Evolutionary conservation across 83 land plant species (phyloP).

Genomic region (Picea mariana): DNA sequence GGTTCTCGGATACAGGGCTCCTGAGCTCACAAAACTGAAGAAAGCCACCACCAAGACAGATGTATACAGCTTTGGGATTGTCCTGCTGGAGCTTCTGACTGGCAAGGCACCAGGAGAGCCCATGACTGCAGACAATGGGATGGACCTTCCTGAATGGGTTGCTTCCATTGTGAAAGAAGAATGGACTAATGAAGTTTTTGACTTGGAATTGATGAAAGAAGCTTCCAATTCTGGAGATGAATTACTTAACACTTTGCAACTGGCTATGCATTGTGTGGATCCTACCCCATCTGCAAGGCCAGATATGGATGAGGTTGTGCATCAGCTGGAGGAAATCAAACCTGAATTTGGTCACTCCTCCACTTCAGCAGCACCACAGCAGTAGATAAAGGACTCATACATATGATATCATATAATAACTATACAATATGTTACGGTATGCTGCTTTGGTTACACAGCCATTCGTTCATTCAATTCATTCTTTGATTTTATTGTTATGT

Average conservation of each 20-base stretch:
- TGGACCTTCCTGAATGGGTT: conserved; percentile 86
- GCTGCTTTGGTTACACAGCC: too few relatives aligned
- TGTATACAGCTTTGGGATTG: conserved; percentile 76
- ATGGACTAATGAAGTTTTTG: conserved; percentile 95
- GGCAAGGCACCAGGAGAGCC: conserved; percentile 89
- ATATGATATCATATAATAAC: too few relatives aligned
- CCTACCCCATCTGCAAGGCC: conserved; percentile 76
- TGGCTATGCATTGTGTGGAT: conserved; percentile 84
- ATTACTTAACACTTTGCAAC: conserved; percentile 73
- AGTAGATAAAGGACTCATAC: too few relatives aligned
- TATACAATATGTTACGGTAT: too few relatives aligned
- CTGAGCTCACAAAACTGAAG: conserved; percentile 91
- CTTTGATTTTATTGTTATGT: too few relatives aligned
- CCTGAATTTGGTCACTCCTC: conserved; percentile 32
- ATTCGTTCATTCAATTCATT: too few relatives aligned
- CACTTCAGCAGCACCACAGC: too few relatives aligned
- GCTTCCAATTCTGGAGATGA: conserved; percentile 65
- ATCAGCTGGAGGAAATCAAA: conserved; percentile 74
- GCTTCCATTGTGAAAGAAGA: conserved; percentile 87
- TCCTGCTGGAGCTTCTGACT: conserved; percentile 85
- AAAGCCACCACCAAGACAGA: conserved; percentile 83
- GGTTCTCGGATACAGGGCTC: conserved; percentile 87
- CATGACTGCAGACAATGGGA: conserved; percentile 47
- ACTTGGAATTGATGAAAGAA: conserved; percentile 83
- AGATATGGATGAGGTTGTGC: conserved; percentile 66